These are phyloP conservation scores for Phascolomyces articulosus DNA, from an alignment of 371 early-diverging fungal genomes.

Conservation along the genomic window DNA sequence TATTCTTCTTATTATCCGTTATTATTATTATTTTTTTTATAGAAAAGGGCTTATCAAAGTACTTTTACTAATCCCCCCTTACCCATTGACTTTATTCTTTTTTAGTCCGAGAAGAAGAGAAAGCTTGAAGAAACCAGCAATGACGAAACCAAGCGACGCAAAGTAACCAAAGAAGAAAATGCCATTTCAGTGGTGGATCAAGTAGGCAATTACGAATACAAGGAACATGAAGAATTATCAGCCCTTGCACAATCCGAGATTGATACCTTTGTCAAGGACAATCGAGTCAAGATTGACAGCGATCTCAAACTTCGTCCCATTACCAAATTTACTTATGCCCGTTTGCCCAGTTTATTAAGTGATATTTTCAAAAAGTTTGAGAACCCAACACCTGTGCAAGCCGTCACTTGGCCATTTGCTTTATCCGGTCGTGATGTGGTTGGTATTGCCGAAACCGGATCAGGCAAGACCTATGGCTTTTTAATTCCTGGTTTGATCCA, in stretches of 20 bases:
- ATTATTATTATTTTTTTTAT: neutral
- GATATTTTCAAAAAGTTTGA: constrained; percentile 84
- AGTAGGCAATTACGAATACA: constrained; percentile 40
- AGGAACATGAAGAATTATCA: constrained; percentile 31
- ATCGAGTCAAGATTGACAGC: constrained; percentile 69
- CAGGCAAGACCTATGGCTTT: constrained; percentile 95
- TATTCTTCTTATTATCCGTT: too few species aligned
- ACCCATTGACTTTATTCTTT: neutral
- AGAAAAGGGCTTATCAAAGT: too few species aligned
- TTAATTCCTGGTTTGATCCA: constrained; percentile 90
- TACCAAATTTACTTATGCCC: constrained; percentile 75
- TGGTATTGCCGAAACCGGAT: constrained; percentile 87
- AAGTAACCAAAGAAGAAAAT: constrained; percentile 4
- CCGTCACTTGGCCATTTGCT: constrained; percentile 87
- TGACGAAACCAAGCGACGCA: constrained; percentile 21
- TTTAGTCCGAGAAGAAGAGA: constrained; percentile 11
- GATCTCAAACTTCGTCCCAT: constrained; percentile 75
- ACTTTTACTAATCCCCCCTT: too few species aligned
- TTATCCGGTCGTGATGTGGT: constrained; percentile 76
- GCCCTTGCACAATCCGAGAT: constrained; percentile 44
- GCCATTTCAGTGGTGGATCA: constrained; percentile 20
- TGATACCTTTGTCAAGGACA: constrained; percentile 66
- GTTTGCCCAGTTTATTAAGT: constrained; percentile 73
- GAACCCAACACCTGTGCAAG: constrained; percentile 96
- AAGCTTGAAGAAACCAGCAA: constrained; percentile 18